Conservation (phyloP, 805 yeast genomes). For the Torulaspora maleeae region DNA sequence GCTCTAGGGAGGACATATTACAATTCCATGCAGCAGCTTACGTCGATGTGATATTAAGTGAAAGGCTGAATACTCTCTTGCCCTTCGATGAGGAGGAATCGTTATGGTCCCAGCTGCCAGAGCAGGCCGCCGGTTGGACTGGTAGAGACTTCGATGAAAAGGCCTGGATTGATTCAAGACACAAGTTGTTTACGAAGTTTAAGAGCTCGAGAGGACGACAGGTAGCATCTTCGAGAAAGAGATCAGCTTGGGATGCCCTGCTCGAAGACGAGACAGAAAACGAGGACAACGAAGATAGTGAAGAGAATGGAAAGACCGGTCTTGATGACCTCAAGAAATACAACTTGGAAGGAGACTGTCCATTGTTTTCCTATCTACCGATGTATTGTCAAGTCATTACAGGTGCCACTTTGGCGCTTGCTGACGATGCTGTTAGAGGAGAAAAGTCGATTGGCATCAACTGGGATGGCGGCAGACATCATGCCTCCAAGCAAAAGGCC, state of each 20-base stretch:
- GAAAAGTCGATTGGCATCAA: constrained; percentile 46
- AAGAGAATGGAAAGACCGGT: constrained; percentile 2
- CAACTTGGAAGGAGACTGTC: constrained; percentile 62
- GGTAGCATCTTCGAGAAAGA: constrained; percentile 4
- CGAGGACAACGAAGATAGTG: constrained; percentile 8
- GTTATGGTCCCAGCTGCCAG: constrained; percentile 17
- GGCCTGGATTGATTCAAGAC: constrained; percentile 7
- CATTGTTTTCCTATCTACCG: constrained; percentile 49
- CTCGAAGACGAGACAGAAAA: constrained; percentile 2
- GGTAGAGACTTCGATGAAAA: constrained; percentile 5
- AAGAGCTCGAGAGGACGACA: background rate
- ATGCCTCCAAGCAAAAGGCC: constrained; percentile 49
- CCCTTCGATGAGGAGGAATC: constrained; percentile 18
- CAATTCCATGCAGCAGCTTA: constrained; percentile 48
- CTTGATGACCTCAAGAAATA: constrained; percentile 29
- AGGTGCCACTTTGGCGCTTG: constrained; percentile 55
- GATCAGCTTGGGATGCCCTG: constrained; percentile 10
- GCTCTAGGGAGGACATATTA: constrained; percentile 37
- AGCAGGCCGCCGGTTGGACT: constrained; percentile 15
- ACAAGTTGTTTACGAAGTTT: constrained; percentile 16
- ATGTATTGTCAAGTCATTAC: constrained; percentile 48
- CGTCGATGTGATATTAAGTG: constrained; percentile 39
- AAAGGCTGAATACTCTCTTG: constrained; percentile 16
- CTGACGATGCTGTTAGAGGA: constrained; percentile 33
- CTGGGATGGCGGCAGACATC: constrained; percentile 82